These are phyloP conservation scores for Candolleomyces aberdarensis DNA, from an alignment of 768 basidiomycete genomes.

Conservation along the genomic window DNA sequence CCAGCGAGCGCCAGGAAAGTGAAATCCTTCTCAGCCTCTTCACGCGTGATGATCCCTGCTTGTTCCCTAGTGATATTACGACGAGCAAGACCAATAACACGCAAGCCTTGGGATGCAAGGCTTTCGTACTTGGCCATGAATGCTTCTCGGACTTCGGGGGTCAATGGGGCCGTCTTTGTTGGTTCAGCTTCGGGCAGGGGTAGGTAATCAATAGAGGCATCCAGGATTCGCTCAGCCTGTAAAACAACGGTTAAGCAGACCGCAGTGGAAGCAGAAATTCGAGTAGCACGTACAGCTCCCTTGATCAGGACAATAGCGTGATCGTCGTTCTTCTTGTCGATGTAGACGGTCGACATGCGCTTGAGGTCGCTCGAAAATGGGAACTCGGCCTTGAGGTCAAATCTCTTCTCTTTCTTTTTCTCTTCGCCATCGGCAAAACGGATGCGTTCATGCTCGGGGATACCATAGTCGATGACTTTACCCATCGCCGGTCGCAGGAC, in stretches of 20 bases:
- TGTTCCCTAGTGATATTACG: conserved; percentile 17
- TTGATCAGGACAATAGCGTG: conserved; percentile 28
- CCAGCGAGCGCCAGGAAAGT: conserved; percentile 54
- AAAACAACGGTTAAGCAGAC: not conserved
- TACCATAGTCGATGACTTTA: conserved; percentile 22
- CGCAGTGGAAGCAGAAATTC: not conserved
- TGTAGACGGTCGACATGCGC: conserved; percentile 43
- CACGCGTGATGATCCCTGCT: conserved; percentile 29
- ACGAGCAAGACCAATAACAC: conserved; percentile 35
- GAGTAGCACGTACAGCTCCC: conserved; percentile 29
- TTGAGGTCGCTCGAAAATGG: conserved; percentile 52
- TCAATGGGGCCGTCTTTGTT: conserved; percentile 21
- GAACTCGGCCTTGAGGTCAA: conserved; percentile 33
- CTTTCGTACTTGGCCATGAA: conserved; percentile 33
- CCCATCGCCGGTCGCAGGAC: conserved; percentile 21
- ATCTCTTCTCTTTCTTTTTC: conserved; percentile 21
- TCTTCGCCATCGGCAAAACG: conserved; percentile 16
- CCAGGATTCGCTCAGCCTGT: conserved; percentile 46
- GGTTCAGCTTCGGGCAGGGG: conserved; percentile 24
- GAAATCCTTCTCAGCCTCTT: conserved; percentile 45
- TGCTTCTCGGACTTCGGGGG: conserved; percentile 21
- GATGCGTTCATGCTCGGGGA: conserved; percentile 18
- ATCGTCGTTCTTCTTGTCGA: conserved; percentile 21
- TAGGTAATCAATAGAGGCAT: conserved; percentile 37
- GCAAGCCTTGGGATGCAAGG: conserved; percentile 38